phyloP scores from a whole-genome alignment of 805 yeast genomes.

The Candida coquimbonensis region DNA sequence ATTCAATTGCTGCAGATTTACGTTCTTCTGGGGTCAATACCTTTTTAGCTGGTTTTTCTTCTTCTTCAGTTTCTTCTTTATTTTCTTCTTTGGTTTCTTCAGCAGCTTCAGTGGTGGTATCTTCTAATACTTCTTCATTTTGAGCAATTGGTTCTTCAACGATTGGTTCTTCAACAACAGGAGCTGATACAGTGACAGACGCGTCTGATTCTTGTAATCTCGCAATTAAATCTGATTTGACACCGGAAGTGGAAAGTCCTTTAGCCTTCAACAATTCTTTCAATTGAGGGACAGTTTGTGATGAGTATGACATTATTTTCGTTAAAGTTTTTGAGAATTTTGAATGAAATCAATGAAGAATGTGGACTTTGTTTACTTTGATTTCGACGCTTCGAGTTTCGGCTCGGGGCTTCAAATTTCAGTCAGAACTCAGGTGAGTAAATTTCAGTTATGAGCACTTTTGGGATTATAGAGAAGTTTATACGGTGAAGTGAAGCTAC shows the following conservation, averaged over 20 bases:
- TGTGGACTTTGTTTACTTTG: too few species aligned
- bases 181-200: constrained; percentile 1
- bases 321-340: too few species aligned
- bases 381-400: too few species aligned
- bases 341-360: too few species aligned
- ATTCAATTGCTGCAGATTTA: constrained; percentile 58
- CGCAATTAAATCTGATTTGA: constrained; percentile 69
- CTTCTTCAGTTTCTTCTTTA: constrained; percentile 13
- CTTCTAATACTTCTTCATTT: constrained; percentile 1
- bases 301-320: constrained; percentile 29
- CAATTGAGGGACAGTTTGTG: constrained; percentile 77
- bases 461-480: too few species aligned
- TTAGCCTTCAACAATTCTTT: constrained; percentile 66
- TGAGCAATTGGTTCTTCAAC: constrained; percentile 3
- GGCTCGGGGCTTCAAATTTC: too few species aligned
- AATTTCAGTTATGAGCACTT: too few species aligned
- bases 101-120: neutral
- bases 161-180: constrained; percentile 6
- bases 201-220: constrained; percentile 51
- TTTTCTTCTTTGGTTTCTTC: constrained; percentile 1
- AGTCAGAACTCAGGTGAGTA: too few species aligned
- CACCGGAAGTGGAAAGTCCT: constrained; percentile 65
- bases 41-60: constrained; percentile 21
- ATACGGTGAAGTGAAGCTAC: too few species aligned
- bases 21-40: constrained; percentile 61